Evolutionary conservation across 495 filamentous ascomycete species (phyloP), one percentile per base, ranked within the genome.

Genomic region (Cercophora samala): DNA sequence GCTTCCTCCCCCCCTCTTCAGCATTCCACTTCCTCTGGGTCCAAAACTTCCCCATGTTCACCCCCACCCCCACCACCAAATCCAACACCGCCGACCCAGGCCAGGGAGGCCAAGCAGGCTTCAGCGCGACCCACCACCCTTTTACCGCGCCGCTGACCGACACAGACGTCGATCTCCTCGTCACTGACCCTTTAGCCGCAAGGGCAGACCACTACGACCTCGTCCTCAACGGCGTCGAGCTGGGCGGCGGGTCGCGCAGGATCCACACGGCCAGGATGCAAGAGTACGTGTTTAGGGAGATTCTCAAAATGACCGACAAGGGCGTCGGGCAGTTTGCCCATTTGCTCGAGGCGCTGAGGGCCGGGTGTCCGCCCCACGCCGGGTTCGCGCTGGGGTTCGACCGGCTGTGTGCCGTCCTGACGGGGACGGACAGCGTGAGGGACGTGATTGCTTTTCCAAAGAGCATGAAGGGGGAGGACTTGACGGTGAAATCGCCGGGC

Each of bases 401-500:
- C 73, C 87, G 95, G 51, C 79, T 98, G 32, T 81, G 95, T n/a
- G 88, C 95, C 5, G 82, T 96, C 5, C 85, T 98, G 80, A 82
- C 88, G 22, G 88, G 89, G 13, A 89, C 85, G 58, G 87, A 91
- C 23, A 89, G 87, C 6, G 85, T 99, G 9, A 79, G 90, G 64
- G 94, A 99, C 80, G 95, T 98, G 18, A 97, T 97, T 74, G 94
- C 94, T 1, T 99, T 99, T 75, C 95, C 95, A 2, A 99, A 99
- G 79, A 90, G 83, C 61, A 90, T 90, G 42, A 94, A 89, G 76
- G 91, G 92, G 0, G 90, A 94, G 72, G 95, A 99, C 78, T 74
- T 85, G 26, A 84, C 93, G 76, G 92, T 97, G 18, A 86, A 86
- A 58, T 90, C 88, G 68, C 95, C 95, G 0, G 85, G 86, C 24